These are phyloP conservation scores for Toxicodendron radicans DNA, from an alignment of 345 rosid genomes.

Conservation along the genomic window DNA sequence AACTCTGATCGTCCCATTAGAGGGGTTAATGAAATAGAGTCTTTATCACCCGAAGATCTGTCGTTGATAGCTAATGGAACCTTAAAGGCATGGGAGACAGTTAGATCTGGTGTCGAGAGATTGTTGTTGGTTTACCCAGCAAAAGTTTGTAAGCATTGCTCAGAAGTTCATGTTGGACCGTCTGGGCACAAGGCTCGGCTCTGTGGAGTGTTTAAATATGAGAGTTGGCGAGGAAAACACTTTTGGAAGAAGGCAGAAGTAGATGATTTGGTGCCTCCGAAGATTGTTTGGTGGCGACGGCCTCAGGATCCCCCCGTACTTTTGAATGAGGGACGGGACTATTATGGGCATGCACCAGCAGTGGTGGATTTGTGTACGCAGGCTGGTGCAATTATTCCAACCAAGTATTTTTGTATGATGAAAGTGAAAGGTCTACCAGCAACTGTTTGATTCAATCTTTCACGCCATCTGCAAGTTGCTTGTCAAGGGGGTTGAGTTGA, in stretches of 20 bases:
- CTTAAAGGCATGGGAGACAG: constrained; percentile 67
- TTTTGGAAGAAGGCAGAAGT: constrained; percentile 80
- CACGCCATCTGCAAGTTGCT: neutral
- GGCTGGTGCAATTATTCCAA: constrained; percentile 65
- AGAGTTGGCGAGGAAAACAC: constrained; percentile 76
- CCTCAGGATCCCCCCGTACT: constrained; percentile 81
- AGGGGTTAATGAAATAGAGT: constrained; percentile 34
- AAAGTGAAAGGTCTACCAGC: constrained; percentile 62
- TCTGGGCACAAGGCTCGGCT: constrained; percentile 84
- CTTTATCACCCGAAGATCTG: constrained; percentile 42
- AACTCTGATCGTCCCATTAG: constrained; percentile 15
- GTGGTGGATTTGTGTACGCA: constrained; percentile 70
- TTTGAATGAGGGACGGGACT: constrained; percentile 55
- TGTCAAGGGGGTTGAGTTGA: neutral
- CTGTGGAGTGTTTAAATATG: constrained; percentile 80
- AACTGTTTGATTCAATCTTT: constrained; percentile 23
- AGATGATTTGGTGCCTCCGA: constrained; percentile 75
- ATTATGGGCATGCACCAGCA: constrained; percentile 88
- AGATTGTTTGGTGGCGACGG: constrained; percentile 73
- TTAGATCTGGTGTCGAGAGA: constrained; percentile 62
- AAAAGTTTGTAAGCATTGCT: constrained; percentile 73
- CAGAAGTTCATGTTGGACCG: constrained; percentile 80
- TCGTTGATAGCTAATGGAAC: constrained; percentile 50
- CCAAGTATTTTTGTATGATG: constrained; percentile 63
- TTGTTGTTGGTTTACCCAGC: constrained; percentile 63